Conservation (phyloP, 2,329 filamentous ascomycete genomes). For the Chaetomium globosum region DNA sequence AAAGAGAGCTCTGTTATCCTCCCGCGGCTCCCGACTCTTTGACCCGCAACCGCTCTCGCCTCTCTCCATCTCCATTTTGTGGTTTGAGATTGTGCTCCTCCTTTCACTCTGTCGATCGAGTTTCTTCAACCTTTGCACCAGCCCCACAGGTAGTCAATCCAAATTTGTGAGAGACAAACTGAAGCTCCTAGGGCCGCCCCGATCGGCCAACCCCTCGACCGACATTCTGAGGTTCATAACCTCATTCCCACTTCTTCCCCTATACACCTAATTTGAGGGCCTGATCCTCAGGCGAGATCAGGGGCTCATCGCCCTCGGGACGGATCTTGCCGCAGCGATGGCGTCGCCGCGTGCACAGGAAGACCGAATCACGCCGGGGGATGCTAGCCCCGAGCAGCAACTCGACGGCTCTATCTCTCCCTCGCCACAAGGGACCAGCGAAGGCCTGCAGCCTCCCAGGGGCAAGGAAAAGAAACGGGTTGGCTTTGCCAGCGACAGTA, state of each 20-base stretch:
- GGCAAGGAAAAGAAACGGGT: slow-evolving; percentile 40
- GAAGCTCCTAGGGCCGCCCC: background rate
- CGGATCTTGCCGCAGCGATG: slow-evolving; percentile 24
- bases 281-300: slow-evolving; percentile 3
- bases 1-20: background rate
- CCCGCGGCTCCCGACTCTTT: slow-evolving; percentile 6
- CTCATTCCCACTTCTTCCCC: background rate
- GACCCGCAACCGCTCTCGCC: background rate
- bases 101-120: slow-evolving; percentile 7
- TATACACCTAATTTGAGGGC: slow-evolving; percentile 5
- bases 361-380: slow-evolving; percentile 11
- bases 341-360: slow-evolving; percentile 25
- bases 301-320: background rate
- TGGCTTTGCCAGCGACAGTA: slow-evolving; percentile 35
- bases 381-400: slow-evolving; percentile 11
- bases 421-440: slow-evolving; percentile 7
- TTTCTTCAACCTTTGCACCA: background rate
- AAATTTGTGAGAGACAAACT: slow-evolving; percentile 8
- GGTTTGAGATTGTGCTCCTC: slow-evolving; percentile 2
- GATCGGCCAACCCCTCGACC: background rate
- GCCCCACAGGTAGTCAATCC: slow-evolving; percentile 16
- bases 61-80: background rate
- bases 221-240: background rate
- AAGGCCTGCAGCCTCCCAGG: slow-evolving; percentile 23
- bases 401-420: background rate